These are phyloP conservation scores for Blastobotrys petasosporus DNA, from an alignment of 1,139 yeast genomes.

Conservation along the genomic window DNA sequence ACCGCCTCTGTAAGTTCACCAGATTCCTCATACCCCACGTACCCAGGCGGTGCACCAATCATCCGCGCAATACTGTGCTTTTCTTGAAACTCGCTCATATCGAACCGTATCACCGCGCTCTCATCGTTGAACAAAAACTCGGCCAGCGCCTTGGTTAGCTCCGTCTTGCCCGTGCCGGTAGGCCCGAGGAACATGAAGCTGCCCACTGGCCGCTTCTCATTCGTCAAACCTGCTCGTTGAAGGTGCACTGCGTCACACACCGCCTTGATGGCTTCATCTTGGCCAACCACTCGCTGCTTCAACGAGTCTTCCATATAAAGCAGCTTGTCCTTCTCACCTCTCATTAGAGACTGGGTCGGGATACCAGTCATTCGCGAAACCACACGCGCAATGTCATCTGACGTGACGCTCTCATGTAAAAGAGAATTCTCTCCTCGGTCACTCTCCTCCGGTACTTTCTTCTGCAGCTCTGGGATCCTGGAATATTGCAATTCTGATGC, in stretches of 20 bases:
- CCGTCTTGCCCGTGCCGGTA: constrained; percentile 97
- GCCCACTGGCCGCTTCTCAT: constrained; percentile 91
- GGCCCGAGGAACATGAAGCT: constrained; percentile 96
- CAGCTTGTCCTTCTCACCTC: constrained; percentile 89
- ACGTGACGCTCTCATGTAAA: constrained; percentile 86
- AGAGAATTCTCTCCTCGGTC: constrained; percentile 35
- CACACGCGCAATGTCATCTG: constrained; percentile 90
- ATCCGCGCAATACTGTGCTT: constrained; percentile 83
- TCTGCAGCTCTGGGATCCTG: constrained; percentile 72
- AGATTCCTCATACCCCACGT: constrained; percentile 87
- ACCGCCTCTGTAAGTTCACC: constrained; percentile 97
- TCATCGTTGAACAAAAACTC: constrained; percentile 88
- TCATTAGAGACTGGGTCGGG: constrained; percentile 85
- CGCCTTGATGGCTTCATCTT: constrained; percentile 86
- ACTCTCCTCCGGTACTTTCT: constrained; percentile 47
- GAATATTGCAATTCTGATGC: constrained; percentile 90
- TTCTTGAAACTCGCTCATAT: constrained; percentile 97
- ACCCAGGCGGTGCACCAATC: constrained; percentile 97
- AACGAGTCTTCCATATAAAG: constrained; percentile 79
- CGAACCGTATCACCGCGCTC: constrained; percentile 79
- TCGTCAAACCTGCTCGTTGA: constrained; percentile 93
- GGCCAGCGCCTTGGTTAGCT: constrained; percentile 84
- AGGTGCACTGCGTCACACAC: constrained; percentile 91
- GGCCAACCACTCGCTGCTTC: constrained; percentile 80
- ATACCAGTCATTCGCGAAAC: constrained; percentile 94